Evolutionary conservation across 371 early-diverging fungal genomes (phyloP).

Genomic region (Mucor mucedo): DNA sequence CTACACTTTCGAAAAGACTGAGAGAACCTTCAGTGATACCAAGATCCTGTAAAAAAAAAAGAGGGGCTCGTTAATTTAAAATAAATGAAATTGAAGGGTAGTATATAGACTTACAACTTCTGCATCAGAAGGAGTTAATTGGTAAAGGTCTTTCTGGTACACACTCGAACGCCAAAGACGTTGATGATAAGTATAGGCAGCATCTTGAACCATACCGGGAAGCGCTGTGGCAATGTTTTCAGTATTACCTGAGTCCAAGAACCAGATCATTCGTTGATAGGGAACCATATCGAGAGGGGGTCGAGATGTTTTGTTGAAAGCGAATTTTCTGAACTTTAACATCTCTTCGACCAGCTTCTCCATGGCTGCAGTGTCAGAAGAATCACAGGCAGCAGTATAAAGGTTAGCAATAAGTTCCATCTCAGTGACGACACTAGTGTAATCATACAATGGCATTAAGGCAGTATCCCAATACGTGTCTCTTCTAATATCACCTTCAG

Average conservation of each 20-base stretch:
- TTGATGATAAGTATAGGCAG: conserved; percentile 40
- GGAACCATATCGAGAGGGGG: conserved; percentile 70
- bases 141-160: conserved; percentile 33
- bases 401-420: conserved; percentile 58
- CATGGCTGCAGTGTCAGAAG: conserved; percentile 4
- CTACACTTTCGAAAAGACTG: conserved; percentile 62
- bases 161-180: conserved; percentile 51
- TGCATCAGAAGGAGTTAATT: conserved; percentile 28
- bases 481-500: conserved; percentile 7
- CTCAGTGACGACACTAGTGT: conserved; percentile 56
- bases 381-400: conserved; percentile 27
- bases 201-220: conserved; percentile 51
- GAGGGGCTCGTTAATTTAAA: neutral
- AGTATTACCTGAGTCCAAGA: conserved; percentile 49
- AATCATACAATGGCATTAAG: conserved; percentile 58
- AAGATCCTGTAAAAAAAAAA: conserved; percentile 24
- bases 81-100: neutral
- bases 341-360: conserved; percentile 25
- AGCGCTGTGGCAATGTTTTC: conserved; percentile 26
- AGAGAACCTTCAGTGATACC: conserved; percentile 57
- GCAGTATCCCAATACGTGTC: conserved; percentile 49
- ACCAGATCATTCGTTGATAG: conserved; percentile 72
- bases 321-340: conserved; percentile 45
- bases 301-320: conserved; percentile 61
- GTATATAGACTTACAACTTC: conserved; percentile 26